Evolutionary conservation across 345 rosid species (phyloP), one percentile per base, ranked within the genome.

Genomic region (Aquilaria malaccensis): DNA sequence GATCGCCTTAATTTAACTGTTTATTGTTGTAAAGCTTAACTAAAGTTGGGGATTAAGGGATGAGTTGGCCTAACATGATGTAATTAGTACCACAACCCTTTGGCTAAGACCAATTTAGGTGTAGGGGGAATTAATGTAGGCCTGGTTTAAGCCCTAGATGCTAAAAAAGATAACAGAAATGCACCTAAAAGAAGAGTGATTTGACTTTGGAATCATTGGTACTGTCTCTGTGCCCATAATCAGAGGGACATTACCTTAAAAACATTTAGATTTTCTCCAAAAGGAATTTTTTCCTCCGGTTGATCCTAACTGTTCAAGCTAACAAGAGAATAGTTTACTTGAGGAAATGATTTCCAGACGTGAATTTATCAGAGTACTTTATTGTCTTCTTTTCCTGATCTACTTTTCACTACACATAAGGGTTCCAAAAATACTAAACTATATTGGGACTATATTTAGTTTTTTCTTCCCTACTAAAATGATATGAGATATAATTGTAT

Each of bases 11-110:
- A 69, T 50, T 68, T 69, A 71, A 62, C 55, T 61, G 64, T 43
- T 12, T 43, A 67, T 74, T 67, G 60, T 65, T 75, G 72, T 67
- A 80, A 72, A 70, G 76, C 61, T 57, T 59, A 9, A 7, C 47
- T 22, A 67, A 69, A 61, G 70, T 59, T 61, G 52, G 22, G 22
- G 52, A 69, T 33, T 70, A 62, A 53, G 63, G 47, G 63, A 67
- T 72, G 78, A 67, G 74, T 67, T 72, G 79, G 76, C 62, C 61
- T 49, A 59, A 67, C 52, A 56, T 33, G 72, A 62, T 67, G 67
- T 70, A 52, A 76, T 66, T 64, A 68, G 33, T 45, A 45, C 62
- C 69, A 65, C 77, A 52, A 10, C 33, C 31, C 46, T 12, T 41
- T 48, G 0, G 50, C n/a, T 30, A 58, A 50, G 33, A 12, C 33